Evolutionary conservation across 2,329 filamentous ascomycete species (phyloP), one percentile per base, ranked within the genome.

Genomic region (Zymoseptoria tritici): DNA sequence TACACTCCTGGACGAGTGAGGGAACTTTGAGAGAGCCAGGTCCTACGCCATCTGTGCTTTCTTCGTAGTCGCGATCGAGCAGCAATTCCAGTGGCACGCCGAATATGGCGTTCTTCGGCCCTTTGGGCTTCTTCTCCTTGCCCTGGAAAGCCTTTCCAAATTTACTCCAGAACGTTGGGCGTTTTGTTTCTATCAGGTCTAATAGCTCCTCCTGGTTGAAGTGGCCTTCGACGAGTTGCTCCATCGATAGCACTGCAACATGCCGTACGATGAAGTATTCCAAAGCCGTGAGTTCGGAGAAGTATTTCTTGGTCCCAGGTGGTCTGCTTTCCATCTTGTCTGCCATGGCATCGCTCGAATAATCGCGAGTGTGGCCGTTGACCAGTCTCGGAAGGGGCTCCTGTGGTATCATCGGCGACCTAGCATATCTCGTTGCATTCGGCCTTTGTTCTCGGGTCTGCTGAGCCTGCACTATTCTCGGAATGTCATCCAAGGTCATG

Each of bases 231-330:
- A 99, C 81, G 74, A 97, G 81, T 6, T 94, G 91, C 66, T 96
- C 91, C 86, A 99, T 96, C 0, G 90, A 93, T 60, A 99, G 80
- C 5, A 99, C 94, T 9, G 94, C 94, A 59, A 97, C 85, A 69
- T 97, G 93, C 24, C 94, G 88, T 52, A 97, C 90, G 68, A 97
- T 97, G 74, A 99, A 97, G 72, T 97, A 97, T 72, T 99, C 94
- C 29, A 99, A 79, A 0, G 90, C 91, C 2, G 94, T 96, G 5
- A 99, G 82, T 72, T 99, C 94, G 0, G 94, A 97, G 73, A 99
- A 99, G 76, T 96, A 99, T 67, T 87, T 90, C 71, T 93, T 90
- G 5, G 83, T 80, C 74, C 61, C 64, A 50, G 64, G 62, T 29
- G 63, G 64, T 29, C 62, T 52, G 20, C 55, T 62, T 52, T 64